Conservation (phyloP, 192 early-diverging fungal species). For the Coemansia sp. region DNA sequence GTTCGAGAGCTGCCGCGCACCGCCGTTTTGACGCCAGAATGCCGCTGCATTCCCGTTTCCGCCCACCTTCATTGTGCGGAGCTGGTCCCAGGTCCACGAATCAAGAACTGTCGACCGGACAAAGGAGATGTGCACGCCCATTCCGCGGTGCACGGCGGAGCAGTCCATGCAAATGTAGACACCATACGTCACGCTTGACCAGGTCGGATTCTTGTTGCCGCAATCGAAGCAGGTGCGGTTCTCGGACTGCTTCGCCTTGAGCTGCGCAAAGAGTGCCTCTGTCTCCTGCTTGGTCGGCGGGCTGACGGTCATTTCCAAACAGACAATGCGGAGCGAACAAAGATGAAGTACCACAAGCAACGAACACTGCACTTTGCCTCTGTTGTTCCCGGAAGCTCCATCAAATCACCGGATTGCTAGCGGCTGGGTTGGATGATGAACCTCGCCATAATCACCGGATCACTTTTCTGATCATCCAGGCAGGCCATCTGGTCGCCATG, state of each 20-base stretch:
- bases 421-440: too few relatives aligned
- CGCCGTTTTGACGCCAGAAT: constrained; percentile 74
- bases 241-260: constrained; percentile 29
- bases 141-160: constrained; percentile 89
- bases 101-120: constrained; percentile 89
- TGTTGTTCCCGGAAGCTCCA: too few relatives aligned
- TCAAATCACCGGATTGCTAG: too few relatives aligned
- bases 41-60: constrained; percentile 79
- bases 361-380: too few relatives aligned
- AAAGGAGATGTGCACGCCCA: constrained; percentile 97
- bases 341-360: background rate
- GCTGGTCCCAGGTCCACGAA: constrained; percentile 88
- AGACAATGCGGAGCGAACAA: background rate
- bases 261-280: constrained; percentile 41
- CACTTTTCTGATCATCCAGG: too few relatives aligned
- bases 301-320: constrained; percentile 15
- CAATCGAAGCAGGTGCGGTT: constrained; percentile 92
- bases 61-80: constrained; percentile 81
- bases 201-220: constrained; percentile 87
- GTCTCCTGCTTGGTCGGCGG: constrained; percentile 40
- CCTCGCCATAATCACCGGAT: too few relatives aligned
- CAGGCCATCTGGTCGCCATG: too few relatives aligned
- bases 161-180: constrained; percentile 96
- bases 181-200: constrained; percentile 91
- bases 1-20: constrained; percentile 24